Evolutionary conservation across 306 rosid genomes (phyloP).

Genomic region (Purshia tridentata): DNA sequence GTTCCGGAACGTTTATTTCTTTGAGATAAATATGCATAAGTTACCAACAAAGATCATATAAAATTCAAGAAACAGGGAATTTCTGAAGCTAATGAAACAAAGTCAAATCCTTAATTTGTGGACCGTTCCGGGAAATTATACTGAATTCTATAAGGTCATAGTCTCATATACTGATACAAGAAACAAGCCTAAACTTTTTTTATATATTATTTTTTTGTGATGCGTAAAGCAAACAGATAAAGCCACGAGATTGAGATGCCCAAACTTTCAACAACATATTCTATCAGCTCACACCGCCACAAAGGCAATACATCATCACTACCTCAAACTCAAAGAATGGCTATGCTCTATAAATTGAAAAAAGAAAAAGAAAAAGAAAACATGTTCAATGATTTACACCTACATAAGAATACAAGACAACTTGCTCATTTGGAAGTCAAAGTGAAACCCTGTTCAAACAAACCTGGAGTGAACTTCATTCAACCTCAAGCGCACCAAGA

Average conservation of each 20-base stretch:
- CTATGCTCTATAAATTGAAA: neutral
- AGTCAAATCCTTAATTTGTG: neutral
- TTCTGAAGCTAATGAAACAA: neutral
- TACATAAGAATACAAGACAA: neutral
- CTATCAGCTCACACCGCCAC: neutral
- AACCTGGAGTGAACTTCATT: neutral
- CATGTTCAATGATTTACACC: conserved; percentile 13
- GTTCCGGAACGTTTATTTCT: no score
- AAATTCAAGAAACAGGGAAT: no score
- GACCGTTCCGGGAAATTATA: neutral
- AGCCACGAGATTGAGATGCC: neutral
- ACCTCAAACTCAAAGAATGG: conserved; percentile 7
- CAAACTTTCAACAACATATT: neutral
- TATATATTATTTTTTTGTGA: no score
- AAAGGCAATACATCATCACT: neutral
- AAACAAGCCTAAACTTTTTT: no score
- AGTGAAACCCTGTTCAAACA: conserved; percentile 2
- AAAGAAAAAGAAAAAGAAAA: no score
- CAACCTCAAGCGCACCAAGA: conserved; percentile 20
- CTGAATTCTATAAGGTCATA: neutral
- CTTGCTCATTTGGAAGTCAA: neutral
- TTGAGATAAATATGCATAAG: no score
- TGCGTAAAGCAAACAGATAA: no score
- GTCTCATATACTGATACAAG: no score
- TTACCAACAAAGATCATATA: no score